A percentile compares a stretch with the other conserved stretches of the same genome.
Evolutionary conservation across 202 grass and related monocot species (phyloP).

Genomic region (Cymbopogon flexuosus): DNA sequence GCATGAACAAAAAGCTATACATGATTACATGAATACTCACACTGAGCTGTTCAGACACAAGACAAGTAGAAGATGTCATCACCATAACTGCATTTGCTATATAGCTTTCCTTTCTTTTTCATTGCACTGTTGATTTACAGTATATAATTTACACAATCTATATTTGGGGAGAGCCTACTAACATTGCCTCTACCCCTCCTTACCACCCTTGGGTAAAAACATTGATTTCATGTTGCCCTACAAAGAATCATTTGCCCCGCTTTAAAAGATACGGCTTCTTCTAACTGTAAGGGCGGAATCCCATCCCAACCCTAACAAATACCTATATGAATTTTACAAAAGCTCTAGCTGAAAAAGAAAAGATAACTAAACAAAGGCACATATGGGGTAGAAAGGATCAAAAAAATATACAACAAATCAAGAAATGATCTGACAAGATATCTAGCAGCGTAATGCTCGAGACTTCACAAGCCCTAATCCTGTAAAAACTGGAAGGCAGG

Average conservation of each 20-base stretch:
- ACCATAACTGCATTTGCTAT: slow-evolving; percentile 22
- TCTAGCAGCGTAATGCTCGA: slow-evolving; percentile 42
- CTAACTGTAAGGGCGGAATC: slow-evolving; percentile 44
- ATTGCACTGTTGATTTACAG: slow-evolving; percentile 52
- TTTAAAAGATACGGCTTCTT: slow-evolving; percentile 49
- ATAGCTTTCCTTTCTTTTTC: slow-evolving; percentile 29
- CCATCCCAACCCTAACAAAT: slow-evolving; percentile 60
- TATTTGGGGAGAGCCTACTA: slow-evolving; percentile 31
- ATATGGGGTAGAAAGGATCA: slow-evolving; percentile 36
- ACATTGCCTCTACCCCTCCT: slow-evolving; percentile 13
- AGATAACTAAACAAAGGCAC: slow-evolving; percentile 32
- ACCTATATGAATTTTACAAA: slow-evolving; percentile 64
- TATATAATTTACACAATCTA: slow-evolving; percentile 49
- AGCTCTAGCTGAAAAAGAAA: slow-evolving; percentile 40
- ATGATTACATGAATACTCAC: background rate
- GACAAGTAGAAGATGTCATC: background rate
- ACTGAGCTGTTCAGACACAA: background rate
- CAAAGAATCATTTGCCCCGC: slow-evolving; percentile 58
- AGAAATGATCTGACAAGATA: slow-evolving; percentile 51
- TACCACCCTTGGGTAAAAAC: slow-evolving; percentile 52
- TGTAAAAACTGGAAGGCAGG: slow-evolving; percentile 96
- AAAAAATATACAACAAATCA: slow-evolving; percentile 73
- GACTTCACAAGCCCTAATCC: slow-evolving; percentile 54
- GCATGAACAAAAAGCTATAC: background rate
- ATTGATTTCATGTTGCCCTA: slow-evolving; percentile 37